Evolutionary conservation across 2,329 filamentous ascomycete genomes (phyloP), one percentile per base, ranked within the genome.

Genomic region (Colletotrichum destructivum): DNA sequence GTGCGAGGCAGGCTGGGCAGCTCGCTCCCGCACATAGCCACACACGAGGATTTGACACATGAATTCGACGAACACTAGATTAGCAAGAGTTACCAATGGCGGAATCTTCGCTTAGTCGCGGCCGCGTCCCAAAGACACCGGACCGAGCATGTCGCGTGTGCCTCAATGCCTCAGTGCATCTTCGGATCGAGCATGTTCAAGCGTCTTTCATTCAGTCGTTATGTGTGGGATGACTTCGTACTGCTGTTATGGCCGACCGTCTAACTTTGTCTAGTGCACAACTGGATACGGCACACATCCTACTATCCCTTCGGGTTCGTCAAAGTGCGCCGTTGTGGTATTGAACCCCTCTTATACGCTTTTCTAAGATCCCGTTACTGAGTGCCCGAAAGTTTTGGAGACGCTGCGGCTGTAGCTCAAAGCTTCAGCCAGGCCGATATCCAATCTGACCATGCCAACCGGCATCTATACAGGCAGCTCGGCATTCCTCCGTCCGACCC

Each of bases 401-500:
- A 54, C 59, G 46, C 59, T 56, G 56, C 38, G 57, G 42, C 40
- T 42, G 31, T 62, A 56, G 18, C 16, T 49, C 35, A 9, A 11
- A 38, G 35, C 35, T 38, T 38, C 35, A 38, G 9, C 35, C 9
- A 38, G 8, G 35, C 35, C 35, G 35, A 38, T 38, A 38, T 38
- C 23, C 49, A 40, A 15, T 26, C 31, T 49, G 52, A 15, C 42
- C 8, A 18, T 18, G 18, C 18, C 16, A 7, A 46, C 38, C 18
- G 23, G 51, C 5, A 72, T 89, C 8, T 84, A 95, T 75, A 95
- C 94, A 56, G 93, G 94, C 77, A 97, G 82, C 78, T 96, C 93
- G 47, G 90, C 89, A 78, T 95, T 95, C 75, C 92, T 89, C 77
- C 91, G 87, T 38, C 90, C 90, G 47, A 94, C 83, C 0, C 93